These are phyloP conservation scores for Evansstolkia leycettana DNA, from an alignment of 495 filamentous ascomycete species.

Conservation along the genomic window DNA sequence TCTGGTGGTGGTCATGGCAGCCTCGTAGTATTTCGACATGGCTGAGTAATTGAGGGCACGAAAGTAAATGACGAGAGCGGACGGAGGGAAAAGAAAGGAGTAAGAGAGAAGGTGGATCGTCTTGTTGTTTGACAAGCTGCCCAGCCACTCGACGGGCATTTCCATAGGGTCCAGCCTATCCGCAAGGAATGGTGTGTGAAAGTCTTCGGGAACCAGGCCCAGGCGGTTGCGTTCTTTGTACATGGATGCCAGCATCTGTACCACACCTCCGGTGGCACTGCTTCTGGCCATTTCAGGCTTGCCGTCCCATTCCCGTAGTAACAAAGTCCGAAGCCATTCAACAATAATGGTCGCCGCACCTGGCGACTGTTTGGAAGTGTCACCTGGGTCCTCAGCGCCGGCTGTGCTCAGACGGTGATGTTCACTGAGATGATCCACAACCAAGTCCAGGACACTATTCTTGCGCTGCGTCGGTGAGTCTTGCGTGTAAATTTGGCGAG, in stretches of 20 bases:
- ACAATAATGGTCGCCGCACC: conserved; percentile 43
- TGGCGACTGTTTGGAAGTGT: conserved; percentile 23
- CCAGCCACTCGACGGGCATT: conserved; percentile 66
- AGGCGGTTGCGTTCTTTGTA: conserved; percentile 52
- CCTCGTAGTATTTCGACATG: conserved; percentile 69
- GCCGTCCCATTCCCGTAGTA: conserved; percentile 70
- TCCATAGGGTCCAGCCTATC: conserved; percentile 66
- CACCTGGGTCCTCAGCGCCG: conserved; percentile 21
- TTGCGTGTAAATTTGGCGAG: conserved; percentile 21
- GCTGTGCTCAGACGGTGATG: conserved; percentile 16
- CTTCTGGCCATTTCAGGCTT: conserved; percentile 52
- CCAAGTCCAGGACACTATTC: conserved; percentile 22
- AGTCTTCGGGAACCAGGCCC: conserved; percentile 51
- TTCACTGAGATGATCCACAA: conserved; percentile 28
- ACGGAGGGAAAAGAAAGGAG: conserved; percentile 65
- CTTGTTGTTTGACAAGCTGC: conserved; percentile 37
- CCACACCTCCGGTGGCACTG: conserved; percentile 56
- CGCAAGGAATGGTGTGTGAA: conserved; percentile 62
- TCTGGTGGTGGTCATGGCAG: conserved; percentile 48
- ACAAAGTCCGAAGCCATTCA: conserved; percentile 66
- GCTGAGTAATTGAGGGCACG: conserved; percentile 74
- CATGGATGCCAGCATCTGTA: conserved; percentile 64
- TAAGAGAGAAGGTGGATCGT: conserved; percentile 68
- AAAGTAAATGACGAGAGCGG: conserved; percentile 69
- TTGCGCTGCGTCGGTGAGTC: conserved; percentile 20